Evolutionary conservation across 2,329 filamentous ascomycete species (phyloP), one percentile per base, ranked within the genome.

Genomic region (Diaporthe longicolla): DNA sequence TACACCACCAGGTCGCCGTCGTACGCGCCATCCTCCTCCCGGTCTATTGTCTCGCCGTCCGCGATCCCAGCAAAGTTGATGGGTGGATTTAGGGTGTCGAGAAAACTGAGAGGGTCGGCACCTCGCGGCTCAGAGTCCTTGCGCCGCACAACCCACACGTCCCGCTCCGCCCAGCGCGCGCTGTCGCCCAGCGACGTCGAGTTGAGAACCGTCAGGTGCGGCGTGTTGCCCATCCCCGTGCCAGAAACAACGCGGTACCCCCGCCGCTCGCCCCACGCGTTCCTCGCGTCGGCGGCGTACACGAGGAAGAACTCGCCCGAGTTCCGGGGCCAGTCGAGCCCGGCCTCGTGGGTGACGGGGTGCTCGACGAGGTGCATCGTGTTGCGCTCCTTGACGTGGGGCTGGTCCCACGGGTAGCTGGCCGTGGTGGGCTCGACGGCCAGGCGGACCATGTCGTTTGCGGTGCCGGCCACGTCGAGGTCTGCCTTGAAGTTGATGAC

Each of bases 41-140:
- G 35, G 4, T 71, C 57, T 3, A 83, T 75, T 29, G 72, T 76
- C 71, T 84, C 82, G 40, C 76, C 78, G 69, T 83, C 75, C 13
- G 84, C 81, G 66, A 85, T 83, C 37, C 80, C 81, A 8, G 76
- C 77, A 73, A 86, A 86, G 68, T 86, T 81, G 11, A 86, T 79
- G 7, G 84, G 75, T 4, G 85, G 85, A 66, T 84, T 79, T 7
- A 79, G 71, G 7, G 81, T 78, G 26, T 81, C 78, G 73, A 83
- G 80, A 65, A 79, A 79, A 74, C 85, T 85, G 24, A 82, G 76
- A 2, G 82, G 79, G 50, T 85, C 82, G 0, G 84, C 82, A 13
- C 77, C 78, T 7, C 80, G 78, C 8, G 83, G 83, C 76, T 86
- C 84, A 0, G 77, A 83, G 76, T 89, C 87, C 77, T 87, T 83